phyloP scores from a whole-genome alignment of 768 basidiomycete genomes.

The Pleurotus eryngii region DNA sequence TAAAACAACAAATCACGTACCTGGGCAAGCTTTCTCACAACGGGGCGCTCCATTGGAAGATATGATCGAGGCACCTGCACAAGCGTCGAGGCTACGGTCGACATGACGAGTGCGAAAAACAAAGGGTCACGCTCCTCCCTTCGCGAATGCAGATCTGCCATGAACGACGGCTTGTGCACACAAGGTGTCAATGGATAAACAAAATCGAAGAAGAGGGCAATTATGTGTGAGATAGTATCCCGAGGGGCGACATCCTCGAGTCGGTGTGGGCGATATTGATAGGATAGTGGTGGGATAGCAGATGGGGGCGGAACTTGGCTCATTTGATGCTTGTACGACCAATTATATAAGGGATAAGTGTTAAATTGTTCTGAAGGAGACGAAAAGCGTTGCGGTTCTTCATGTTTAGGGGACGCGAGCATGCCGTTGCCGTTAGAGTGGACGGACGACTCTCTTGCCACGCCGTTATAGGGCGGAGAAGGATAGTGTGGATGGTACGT shows the following conservation, averaged over 20 bases:
- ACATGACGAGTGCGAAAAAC: slow-evolving; percentile 90
- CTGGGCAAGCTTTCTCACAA: slow-evolving; percentile 80
- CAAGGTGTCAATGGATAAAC: slow-evolving; percentile 90
- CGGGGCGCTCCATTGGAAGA: slow-evolving; percentile 79
- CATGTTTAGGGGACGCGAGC: slow-evolving; percentile 30
- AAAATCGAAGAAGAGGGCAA: slow-evolving; percentile 90
- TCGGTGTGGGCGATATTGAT: slow-evolving; percentile 70
- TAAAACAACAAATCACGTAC: slow-evolving; percentile 18
- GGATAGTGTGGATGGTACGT: slow-evolving; percentile 58
- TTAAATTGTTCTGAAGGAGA: slow-evolving; percentile 53
- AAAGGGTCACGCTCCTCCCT: slow-evolving; percentile 86
- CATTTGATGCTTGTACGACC: slow-evolving; percentile 65
- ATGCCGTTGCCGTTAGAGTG: slow-evolving; percentile 13
- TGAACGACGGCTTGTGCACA: slow-evolving; percentile 87
- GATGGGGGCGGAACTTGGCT: slow-evolving; percentile 39
- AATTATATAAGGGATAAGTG: slow-evolving; percentile 65
- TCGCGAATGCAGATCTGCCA: slow-evolving; percentile 79
- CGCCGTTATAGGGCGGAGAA: slow-evolving; percentile 21
- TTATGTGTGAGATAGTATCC: slow-evolving; percentile 77
- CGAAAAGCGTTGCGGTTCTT: slow-evolving; percentile 39
- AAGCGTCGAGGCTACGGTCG: slow-evolving; percentile 81
- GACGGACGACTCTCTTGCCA: slow-evolving; percentile 16
- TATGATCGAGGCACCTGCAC: slow-evolving; percentile 88
- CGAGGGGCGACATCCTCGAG: slow-evolving; percentile 82
- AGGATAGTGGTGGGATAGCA: slow-evolving; percentile 61